Base-by-base conservation (phyloP, 2,329 filamentous ascomycete genomes). In the Aureobasidium sp. region DNA sequence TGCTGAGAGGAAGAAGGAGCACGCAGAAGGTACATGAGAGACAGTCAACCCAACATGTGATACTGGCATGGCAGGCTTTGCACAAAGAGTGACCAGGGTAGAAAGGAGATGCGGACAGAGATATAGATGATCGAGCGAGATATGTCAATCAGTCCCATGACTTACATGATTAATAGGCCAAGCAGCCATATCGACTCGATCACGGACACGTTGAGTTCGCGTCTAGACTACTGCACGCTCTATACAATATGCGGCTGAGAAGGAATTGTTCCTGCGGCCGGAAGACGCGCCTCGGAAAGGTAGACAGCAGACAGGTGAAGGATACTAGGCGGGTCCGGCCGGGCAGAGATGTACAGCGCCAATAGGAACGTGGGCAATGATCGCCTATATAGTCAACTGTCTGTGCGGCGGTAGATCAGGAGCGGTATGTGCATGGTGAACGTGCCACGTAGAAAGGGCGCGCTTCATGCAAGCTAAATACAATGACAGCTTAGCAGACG, bases 1-100 rank as follows among this genome's bases (percentile, higher is more conserved):
- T 66, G 91, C 82, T 65, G 88, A 84, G 26, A 91, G 84, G 75
- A 91, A 96, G 78, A 95, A 96, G 8, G 90, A 94, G 55, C 88
- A 85, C 3, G 91, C 89, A 39, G 87, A 85, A 61, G 90, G 84
- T 60, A 96, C 84, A 74, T 92, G 87, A 64, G 86, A 87, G 70
- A 96, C 91, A 41, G 83, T 85, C 65, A 87, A 78, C 64, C 83
- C 84, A 64, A 86, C 79, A 70, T 85, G 84, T 47, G 84, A 84
- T 67, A 85, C 75, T 62, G 84, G 83, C 84, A 87, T 87, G 56
- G 29, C 51, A 58, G 42, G 42, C 36, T 55, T 53, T 62, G 59
- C 32, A 39, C 13, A 37, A 34, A n/a, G 29, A 47, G 27, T 36
- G 41, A 23, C 12, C 39, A 61, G 32, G 44, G 56, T 27, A 37